phyloP scores from a whole-genome alignment of 495 filamentous ascomycete species.

The Amphirosellinia nigrospora region DNA sequence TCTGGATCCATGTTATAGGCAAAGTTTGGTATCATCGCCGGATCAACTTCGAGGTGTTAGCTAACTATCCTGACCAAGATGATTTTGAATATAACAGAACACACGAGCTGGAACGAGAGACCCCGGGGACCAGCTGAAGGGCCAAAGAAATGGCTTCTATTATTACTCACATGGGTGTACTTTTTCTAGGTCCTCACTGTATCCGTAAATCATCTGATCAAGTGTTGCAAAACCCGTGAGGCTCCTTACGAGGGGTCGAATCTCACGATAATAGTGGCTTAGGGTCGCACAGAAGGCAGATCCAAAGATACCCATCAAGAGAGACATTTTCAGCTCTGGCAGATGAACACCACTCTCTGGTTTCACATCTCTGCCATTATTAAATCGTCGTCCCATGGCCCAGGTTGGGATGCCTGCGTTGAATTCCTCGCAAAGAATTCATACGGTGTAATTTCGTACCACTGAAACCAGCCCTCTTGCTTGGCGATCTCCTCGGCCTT shows the following conservation, averaged over 20 bases:
- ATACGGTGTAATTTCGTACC: conserved; percentile 96
- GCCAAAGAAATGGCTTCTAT: not conserved
- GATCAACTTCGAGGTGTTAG: conserved; percentile 61
- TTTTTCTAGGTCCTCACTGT: conserved; percentile 80
- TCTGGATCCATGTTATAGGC: conserved; percentile 74
- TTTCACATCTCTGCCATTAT: conserved; percentile 69
- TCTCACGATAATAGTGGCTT: conserved; percentile 93
- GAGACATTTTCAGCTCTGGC: conserved; percentile 80
- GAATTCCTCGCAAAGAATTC: conserved; percentile 93
- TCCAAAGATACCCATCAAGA: conserved; percentile 91
- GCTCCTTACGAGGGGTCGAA: conserved; percentile 76
- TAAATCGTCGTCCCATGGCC: conserved; percentile 85
- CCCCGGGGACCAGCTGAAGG: not conserved
- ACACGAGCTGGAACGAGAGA: not conserved
- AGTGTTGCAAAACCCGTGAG: conserved; percentile 76
- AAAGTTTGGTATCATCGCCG: conserved; percentile 87
- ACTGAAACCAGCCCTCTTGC: conserved; percentile 91
- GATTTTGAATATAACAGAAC: not conserved
- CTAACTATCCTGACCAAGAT: not conserved
- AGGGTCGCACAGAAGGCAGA: conserved; percentile 95
- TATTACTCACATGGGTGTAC: conserved; percentile 68
- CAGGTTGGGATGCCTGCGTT: conserved; percentile 91
- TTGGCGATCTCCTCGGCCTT: conserved; percentile 67
- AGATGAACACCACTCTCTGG: conserved; percentile 61
- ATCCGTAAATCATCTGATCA: conserved; percentile 85